Base-by-base conservation (phyloP, 108 stramenopile genomes). In the Mayamaea pseudoterrestris region DNA sequence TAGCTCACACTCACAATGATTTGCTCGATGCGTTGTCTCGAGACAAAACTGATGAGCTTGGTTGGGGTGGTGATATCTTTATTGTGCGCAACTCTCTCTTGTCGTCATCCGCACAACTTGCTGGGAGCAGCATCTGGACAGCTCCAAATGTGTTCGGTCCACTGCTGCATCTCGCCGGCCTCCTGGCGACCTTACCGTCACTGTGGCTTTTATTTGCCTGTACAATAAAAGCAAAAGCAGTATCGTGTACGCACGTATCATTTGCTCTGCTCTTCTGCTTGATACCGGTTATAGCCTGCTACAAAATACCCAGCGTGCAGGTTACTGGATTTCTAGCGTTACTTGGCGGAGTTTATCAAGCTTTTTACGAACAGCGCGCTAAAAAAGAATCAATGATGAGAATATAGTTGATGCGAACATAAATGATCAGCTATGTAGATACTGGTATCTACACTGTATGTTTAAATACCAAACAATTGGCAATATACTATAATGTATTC, bases 91-190 rank as follows among this genome's bases (percentile, higher is more conserved):
- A 61, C 17, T 16, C 54, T 35, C 63, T 74, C 1, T 43, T 78
- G 44, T 44, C 49, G 7, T 43, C 70, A 13, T 60, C 83, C 8
- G 61, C 73, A 16, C 69, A 51, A 39, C 65, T 84, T 7, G 62
- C 61, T 35, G 73, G 53, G 3, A 60, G 62, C 57, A 63, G 75
- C 20, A 47, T 84, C 48, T 84, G 83, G 83, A 84, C 83, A 37
- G 44, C 78, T 0, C 54, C 44, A 7, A 65, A 24, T 47, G 16
- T 74, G 5, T 18, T 61, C 16, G 71, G 69, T 12, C 83, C 83
- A 3, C 26, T 78, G 34, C 43, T 75, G 43, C 78, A 84, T 47
- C 20, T 72, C 20, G 54, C 45, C 8, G 78, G 76, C 13, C 44
- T 80, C 30, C 40, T 64, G 16, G 61, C 73, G n/a, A 66, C 61